Evolutionary conservation across 345 rosid species (phyloP).

Genomic region (Euclidium syriacum): DNA sequence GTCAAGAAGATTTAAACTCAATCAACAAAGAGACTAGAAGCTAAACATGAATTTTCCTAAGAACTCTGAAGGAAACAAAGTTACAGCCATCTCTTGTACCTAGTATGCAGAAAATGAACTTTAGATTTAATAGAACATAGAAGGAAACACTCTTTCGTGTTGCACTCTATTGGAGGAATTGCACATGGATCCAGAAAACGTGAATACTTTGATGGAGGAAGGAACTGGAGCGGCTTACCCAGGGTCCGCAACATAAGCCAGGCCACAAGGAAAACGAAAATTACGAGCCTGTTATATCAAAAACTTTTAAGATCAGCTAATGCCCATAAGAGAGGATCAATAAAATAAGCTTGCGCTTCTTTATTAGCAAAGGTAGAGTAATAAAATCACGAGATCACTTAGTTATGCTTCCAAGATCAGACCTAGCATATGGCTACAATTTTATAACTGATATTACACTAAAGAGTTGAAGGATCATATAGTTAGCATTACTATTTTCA

Average conservation of each 20-base stretch:
- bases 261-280: slow-evolving; percentile 82
- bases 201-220: slow-evolving; percentile 11
- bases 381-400: neutral
- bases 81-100: too few relatives aligned
- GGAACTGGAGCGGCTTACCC: slow-evolving; percentile 54
- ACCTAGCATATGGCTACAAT: slow-evolving; percentile 1
- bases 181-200: slow-evolving; percentile 7
- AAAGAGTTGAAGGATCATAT: neutral
- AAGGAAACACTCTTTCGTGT: neutral
- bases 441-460: neutral
- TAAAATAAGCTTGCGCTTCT: neutral
- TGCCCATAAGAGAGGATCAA: neutral
- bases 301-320: slow-evolving; percentile 15
- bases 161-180: neutral
- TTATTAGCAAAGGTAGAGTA: neutral
- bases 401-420: neutral
- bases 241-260: slow-evolving; percentile 84
- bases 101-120: neutral
- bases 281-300: slow-evolving; percentile 76
- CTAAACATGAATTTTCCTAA: neutral
- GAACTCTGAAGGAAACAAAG: too few relatives aligned
- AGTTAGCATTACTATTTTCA: neutral
- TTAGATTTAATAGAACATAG: neutral
- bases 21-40: slow-evolving; percentile 5
- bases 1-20: neutral